Evolutionary conservation across 1,284 basidiomycete species (phyloP).

Genomic region (Schizopora paradoxa): DNA sequence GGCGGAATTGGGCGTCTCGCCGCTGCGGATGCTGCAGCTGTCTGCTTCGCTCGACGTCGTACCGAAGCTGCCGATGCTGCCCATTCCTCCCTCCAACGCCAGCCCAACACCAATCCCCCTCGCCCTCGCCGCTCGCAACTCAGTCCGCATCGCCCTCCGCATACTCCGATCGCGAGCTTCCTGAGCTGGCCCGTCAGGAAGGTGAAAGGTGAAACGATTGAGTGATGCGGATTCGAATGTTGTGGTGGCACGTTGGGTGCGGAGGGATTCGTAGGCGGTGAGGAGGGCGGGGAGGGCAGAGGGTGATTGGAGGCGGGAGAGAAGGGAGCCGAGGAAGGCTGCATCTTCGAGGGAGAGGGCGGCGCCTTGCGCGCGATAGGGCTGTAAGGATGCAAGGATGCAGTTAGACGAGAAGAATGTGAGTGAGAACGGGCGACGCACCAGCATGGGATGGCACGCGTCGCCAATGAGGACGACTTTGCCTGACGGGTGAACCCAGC

Average conservation of each 20-base stretch:
- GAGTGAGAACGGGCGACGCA: conserved; percentile 29
- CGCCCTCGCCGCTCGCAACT: not conserved
- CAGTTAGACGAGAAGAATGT: no score
- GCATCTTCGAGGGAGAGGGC: conserved; percentile 69
- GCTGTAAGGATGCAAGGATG: conserved; percentile 32
- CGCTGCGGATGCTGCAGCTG: no score
- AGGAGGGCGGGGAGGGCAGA: conserved; percentile 14
- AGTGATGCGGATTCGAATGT: conserved; percentile 20
- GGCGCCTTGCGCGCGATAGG: conserved; percentile 63
- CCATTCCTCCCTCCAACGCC: not conserved
- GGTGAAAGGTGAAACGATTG: conserved; percentile 22
- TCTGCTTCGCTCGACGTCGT: not conserved
- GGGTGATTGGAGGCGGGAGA: conserved; percentile 36
- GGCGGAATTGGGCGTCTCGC: no score
- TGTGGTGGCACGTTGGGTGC: conserved; percentile 14
- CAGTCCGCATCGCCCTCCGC: conserved; percentile 18
- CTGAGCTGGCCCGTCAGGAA: conserved; percentile 21
- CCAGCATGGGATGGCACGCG: conserved; percentile 62
- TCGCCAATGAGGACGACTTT: conserved; percentile 50
- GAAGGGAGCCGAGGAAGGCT: conserved; percentile 53
- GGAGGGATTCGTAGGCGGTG: conserved; percentile 17
- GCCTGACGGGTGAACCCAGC: conserved; percentile 46
- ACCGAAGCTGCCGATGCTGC: not conserved
- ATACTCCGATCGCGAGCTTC: conserved; percentile 20
- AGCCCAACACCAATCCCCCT: not conserved